These are phyloP conservation scores for Pleurotus tuoliensis DNA, from an alignment of 768 basidiomycete species.

Conservation along the genomic window DNA sequence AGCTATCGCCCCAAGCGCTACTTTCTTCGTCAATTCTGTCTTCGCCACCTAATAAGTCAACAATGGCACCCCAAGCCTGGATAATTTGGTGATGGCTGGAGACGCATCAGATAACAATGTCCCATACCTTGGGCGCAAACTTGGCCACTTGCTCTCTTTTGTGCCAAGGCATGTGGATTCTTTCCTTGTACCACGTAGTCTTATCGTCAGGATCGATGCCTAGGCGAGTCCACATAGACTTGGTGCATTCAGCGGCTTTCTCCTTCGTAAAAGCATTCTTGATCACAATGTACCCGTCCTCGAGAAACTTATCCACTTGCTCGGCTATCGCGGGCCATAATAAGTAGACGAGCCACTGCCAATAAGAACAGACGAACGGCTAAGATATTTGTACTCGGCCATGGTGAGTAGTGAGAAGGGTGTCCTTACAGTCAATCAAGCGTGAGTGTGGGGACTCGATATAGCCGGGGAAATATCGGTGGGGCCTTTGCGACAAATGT, in stretches of 20 bases:
- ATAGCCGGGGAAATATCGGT: slow-evolving; percentile 5
- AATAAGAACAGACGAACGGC: slow-evolving; percentile 19
- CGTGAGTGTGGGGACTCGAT: not conserved
- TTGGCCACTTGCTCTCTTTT: slow-evolving; percentile 38
- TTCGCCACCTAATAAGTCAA: slow-evolving; percentile 56
- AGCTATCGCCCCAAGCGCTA: slow-evolving; percentile 52
- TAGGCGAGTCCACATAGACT: slow-evolving; percentile 48
- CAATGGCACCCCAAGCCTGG: slow-evolving; percentile 58
- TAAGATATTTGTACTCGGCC: slow-evolving; percentile 34
- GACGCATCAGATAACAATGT: too few species aligned
- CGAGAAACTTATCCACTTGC: slow-evolving; percentile 51
- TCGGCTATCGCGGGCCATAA: slow-evolving; percentile 26
- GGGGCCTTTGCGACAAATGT: not conserved
- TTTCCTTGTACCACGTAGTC: slow-evolving; percentile 49
- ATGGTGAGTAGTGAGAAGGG: slow-evolving; percentile 15
- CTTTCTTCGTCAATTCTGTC: slow-evolving; percentile 49
- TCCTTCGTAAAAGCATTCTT: slow-evolving; percentile 49
- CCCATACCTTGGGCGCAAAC: slow-evolving; percentile 47
- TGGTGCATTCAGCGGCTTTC: slow-evolving; percentile 45
- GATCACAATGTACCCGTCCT: slow-evolving; percentile 51
- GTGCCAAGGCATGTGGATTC: slow-evolving; percentile 55
- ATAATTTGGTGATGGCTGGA: not conserved
- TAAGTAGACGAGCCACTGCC: not conserved
- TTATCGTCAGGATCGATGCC: slow-evolving; percentile 51
- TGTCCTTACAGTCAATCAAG: slow-evolving; percentile 2